Conservation (phyloP, 305 asterid genomes). For the Fraxinus albicans region DNA sequence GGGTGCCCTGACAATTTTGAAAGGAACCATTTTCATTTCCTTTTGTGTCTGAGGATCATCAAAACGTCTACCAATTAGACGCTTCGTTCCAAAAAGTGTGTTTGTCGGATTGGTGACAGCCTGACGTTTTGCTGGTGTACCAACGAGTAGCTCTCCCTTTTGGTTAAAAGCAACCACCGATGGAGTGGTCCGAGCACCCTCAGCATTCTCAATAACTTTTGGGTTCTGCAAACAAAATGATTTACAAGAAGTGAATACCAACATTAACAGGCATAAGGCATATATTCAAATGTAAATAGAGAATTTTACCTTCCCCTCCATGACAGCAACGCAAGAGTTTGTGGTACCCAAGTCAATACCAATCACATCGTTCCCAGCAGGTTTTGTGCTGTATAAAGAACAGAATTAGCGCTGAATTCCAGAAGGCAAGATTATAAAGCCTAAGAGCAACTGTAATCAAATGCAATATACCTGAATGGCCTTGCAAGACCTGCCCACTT, state of each 20-base stretch:
- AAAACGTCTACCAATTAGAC: slow-evolving; percentile 54
- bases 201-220: slow-evolving; percentile 48
- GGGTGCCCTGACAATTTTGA: slow-evolving; percentile 44
- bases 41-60: slow-evolving; percentile 57
- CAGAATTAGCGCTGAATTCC: neutral
- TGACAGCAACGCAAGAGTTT: slow-evolving; percentile 48
- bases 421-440: neutral
- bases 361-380: slow-evolving; percentile 28
- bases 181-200: slow-evolving; percentile 59
- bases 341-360: slow-evolving; percentile 62
- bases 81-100: slow-evolving; percentile 49
- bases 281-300: neutral
- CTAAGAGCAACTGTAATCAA: neutral
- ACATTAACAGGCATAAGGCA: neutral
- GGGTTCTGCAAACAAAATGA: slow-evolving; percentile 27
- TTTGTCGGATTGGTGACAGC: slow-evolving; percentile 57
- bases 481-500: neutral
- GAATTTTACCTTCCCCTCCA: slow-evolving; percentile 50
- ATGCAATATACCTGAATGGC: slow-evolving; percentile 6
- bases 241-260: neutral
- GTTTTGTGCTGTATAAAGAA: slow-evolving; percentile 17
- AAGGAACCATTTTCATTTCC: slow-evolving; percentile 61
- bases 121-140: slow-evolving; percentile 58
- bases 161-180: slow-evolving; percentile 53
- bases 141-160: slow-evolving; percentile 56